Evolutionary conservation across 2,329 filamentous ascomycete genomes (phyloP), one percentile per base, ranked within the genome.

Genomic region (Talaromyces marneffei): DNA sequence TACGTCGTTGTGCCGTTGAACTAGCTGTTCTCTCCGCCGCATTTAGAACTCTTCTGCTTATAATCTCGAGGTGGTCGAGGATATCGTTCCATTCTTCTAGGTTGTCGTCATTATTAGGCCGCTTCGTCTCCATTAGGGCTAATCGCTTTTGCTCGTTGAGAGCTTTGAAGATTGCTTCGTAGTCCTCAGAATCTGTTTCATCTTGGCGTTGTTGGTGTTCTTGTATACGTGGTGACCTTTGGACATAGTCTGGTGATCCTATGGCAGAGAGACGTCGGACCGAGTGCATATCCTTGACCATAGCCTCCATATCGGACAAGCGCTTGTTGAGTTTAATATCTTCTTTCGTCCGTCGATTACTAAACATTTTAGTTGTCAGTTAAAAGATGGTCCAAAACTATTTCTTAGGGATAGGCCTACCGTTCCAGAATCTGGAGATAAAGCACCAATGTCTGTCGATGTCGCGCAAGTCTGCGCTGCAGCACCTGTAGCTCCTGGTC

Each of bases 401-500:
- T 10, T 23, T 10, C 20, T 6, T n/a, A n/a, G n/a, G n/a, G n/a
- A 25, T 14, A 18, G 18, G 40, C 62, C 9, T 53, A 64, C 64
- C 63, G 60, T 50, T 64, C 57, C 10, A 65, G 54, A 18, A 65
- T 62, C 29, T 64, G 62, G 18, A 65, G 60, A 35, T 65, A 65
- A 2, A 65, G 63, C 0, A 39, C 35, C 27, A 63, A 40, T 10
- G 64, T 63, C 37, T 63, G 64, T 27, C 63, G 57, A 48, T 65
- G 64, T 3, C 58, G 60, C 10, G 61, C 37, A 53, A 65, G 46
- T 29, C 59, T 64, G 16, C 59, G 58, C 35, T 63, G 60, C n/a
- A 65, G 54, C 20, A 62, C 39, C 18, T 57, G 39, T 25, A 64
- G 25, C 33, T 64, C 55, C 31, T 53, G 56, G 10, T 61, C 60